Conservation (phyloP, 805 yeast species). For the Candida piceae region DNA sequence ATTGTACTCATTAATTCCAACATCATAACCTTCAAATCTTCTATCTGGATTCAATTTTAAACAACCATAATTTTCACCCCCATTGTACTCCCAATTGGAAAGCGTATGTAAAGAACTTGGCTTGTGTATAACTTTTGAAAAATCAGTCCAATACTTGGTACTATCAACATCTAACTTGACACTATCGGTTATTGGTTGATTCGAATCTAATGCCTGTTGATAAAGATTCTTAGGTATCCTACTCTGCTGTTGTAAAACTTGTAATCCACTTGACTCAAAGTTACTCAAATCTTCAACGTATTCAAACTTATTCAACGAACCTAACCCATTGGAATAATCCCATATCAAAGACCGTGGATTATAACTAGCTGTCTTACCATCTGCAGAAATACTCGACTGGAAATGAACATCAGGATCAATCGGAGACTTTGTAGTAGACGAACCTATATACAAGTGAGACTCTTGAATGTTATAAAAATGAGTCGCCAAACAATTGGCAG, state of each 20-base stretch:
- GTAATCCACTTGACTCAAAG: constrained; percentile 8
- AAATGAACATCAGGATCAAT: constrained; percentile 46
- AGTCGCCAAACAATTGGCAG: constrained; percentile 68
- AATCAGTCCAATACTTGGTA: constrained; percentile 77
- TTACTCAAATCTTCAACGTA: constrained; percentile 30
- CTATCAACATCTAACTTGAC: constrained; percentile 32
- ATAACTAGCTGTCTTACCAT: constrained; percentile 49
- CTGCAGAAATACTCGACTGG: constrained; percentile 33
- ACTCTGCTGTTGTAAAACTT: constrained; percentile 24
- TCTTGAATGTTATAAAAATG: constrained; percentile 84
- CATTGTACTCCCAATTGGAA: constrained; percentile 55
- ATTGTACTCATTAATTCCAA: constrained; percentile 61
- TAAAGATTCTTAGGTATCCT: constrained; percentile 48
- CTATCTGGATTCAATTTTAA: constrained; percentile 25
- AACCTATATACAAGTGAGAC: constrained; percentile 50
- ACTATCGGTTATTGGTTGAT: constrained; percentile 27
- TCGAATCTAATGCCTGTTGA: constrained; percentile 58
- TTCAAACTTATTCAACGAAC: constrained; percentile 55
- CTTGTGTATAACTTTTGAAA: constrained; percentile 58
- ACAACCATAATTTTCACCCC: constrained; percentile 20
- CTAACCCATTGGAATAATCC: constrained; percentile 76
- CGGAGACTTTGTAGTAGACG: constrained; percentile 17
- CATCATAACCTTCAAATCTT: constrained; percentile 41
- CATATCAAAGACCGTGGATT: constrained; percentile 81
- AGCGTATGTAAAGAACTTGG: constrained; percentile 55